phyloP scores from a whole-genome alignment of 345 rosid species.

The Erodium maritimum region DNA sequence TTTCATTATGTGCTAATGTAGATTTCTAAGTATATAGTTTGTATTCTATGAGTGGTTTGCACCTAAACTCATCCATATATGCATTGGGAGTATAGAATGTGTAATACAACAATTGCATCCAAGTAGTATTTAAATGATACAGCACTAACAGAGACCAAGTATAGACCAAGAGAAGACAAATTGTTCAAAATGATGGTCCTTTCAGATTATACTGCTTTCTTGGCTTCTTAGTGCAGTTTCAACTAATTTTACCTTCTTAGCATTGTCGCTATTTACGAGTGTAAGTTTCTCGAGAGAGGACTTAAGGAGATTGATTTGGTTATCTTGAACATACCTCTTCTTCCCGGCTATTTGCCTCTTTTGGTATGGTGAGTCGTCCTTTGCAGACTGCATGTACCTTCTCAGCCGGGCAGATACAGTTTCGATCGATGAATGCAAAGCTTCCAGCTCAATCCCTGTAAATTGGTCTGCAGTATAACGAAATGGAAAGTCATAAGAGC shows the following conservation, averaged over 20 bases:
- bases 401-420: conserved; percentile 54
- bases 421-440: conserved; percentile 56
- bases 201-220: conserved; percentile 25
- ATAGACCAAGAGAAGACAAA: no score
- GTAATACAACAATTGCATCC: no score
- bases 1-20: no score
- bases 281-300: conserved; percentile 57
- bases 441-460: conserved; percentile 54
- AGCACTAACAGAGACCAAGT: no score
- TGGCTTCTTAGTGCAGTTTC: conserved; percentile 47
- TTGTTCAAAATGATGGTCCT: not conserved
- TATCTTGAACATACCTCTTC: conserved; percentile 27
- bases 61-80: no score
- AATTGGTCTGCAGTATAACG: conserved; percentile 37
- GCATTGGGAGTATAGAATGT: no score
- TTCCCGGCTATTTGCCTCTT: conserved; percentile 27
- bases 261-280: conserved; percentile 53
- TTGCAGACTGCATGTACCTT: conserved; percentile 34
- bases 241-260: conserved; percentile 50
- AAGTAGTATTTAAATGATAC: no score
- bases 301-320: conserved; percentile 54
- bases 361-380: not conserved
- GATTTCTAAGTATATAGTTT: no score
- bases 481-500: no score
- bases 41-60: no score